Evolutionary conservation across 176 grass and related monocot species (phyloP), one percentile per base, ranked within the genome.

Genomic region (Phoenix roebelenii): DNA sequence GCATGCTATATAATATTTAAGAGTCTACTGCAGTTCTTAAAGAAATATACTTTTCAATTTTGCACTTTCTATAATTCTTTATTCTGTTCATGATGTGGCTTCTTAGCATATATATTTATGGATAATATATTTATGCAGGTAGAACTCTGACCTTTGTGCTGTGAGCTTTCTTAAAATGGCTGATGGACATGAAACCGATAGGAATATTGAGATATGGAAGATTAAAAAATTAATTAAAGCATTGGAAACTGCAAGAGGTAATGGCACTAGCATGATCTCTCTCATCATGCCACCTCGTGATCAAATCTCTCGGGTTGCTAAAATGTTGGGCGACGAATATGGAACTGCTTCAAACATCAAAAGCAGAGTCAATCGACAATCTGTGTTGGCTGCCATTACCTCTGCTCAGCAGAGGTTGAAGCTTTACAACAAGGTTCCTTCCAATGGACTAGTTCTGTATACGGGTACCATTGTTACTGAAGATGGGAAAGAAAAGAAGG

Each of bases 241-340:
- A 22, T 69, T 79, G 22, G 69, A 79, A 55, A 29, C 68, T 55
- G 76, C 69, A 2, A 56, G 69, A 54, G 76, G 76, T 3, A 79
- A 79, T 55, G 76, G 76, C 15, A 79, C 76, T 26, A 79, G 76
- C 62, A 79, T 79, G 76, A 79, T 79, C 16, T 79, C 76, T 3
- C 50, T 72, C 22, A 72, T 66, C 54, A 79, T 72, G 69, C 76
- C 69, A 2, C 76, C 76, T 22, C 76, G 76, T 30, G 76, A 79
- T 67, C 76, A 79, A 50, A 63, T 79, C 54, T 72, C 76, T 50
- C 62, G 69, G 19, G 76, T 67, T 16, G 18, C 69, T 35, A 79
- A 79, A 30, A 79, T 72, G 76, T 28, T 79, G 76, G 76, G 76
- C 49, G 69, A 72, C 60, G 76, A 79, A 55, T 79, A 79, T 61